Conservation (phyloP, 345 rosid genomes). For the Rhizophora apiculata region DNA sequence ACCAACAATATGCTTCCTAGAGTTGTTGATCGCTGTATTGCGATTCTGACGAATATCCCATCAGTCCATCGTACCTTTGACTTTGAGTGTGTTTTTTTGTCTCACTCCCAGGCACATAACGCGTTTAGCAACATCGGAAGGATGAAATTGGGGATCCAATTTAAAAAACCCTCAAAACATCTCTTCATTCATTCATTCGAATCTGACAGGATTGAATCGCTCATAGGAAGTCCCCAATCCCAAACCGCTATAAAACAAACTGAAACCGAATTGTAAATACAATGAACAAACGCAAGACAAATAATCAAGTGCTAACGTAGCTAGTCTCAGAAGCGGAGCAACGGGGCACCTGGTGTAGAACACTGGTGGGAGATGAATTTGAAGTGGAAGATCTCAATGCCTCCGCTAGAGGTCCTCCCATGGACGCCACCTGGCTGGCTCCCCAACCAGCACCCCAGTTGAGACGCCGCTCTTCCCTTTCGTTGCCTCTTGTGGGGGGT, state of each 20-base stretch:
- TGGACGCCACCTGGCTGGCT: conserved; percentile 43
- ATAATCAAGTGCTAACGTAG: conserved; percentile 29
- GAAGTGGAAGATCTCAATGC: conserved; percentile 63
- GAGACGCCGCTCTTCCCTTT: conserved; percentile 40
- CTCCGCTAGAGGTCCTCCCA: conserved; percentile 95
- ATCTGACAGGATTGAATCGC: neutral
- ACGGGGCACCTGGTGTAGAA: conserved; percentile 60
- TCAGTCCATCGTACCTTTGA: no score
- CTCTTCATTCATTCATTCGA: neutral
- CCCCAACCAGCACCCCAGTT: conserved; percentile 65
- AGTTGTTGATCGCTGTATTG: no score
- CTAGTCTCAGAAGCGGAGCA: conserved; percentile 39
- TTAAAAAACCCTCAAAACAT: neutral
- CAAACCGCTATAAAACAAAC: neutral
- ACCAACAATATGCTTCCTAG: no score
- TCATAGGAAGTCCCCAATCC: neutral
- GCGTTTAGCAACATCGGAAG: neutral
- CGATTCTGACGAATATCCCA: no score
- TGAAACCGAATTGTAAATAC: neutral
- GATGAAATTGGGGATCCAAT: neutral
- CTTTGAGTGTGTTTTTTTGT: no score
- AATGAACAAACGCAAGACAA: neutral
- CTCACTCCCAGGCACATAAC: no score
- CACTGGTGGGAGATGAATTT: conserved; percentile 69
- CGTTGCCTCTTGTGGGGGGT: conserved; percentile 18